Evolutionary conservation across 192 early-diverging fungal species (phyloP).

Genomic region (Coemansia sp.): DNA sequence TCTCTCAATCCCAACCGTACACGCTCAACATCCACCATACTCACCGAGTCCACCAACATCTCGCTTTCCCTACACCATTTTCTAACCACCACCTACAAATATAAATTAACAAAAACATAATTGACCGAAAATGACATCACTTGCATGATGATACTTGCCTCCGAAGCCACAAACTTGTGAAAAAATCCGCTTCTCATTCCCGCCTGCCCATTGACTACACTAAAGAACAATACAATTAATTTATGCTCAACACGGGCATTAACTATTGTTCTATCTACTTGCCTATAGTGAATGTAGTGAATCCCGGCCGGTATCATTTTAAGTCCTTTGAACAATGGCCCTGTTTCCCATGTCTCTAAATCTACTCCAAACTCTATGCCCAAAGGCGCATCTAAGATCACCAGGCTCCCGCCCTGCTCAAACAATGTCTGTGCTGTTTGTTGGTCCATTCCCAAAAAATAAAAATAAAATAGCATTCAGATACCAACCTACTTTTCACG

Average conservation of each 20-base stretch:
- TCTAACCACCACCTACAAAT: slow-evolving; percentile 68
- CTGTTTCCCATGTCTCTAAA: slow-evolving; percentile 83
- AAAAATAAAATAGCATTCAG: neutral
- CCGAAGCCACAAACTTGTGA: slow-evolving; percentile 60
- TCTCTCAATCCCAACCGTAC: slow-evolving; percentile 69
- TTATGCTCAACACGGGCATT: neutral
- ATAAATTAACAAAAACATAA: slow-evolving; percentile 8
- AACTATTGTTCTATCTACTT: neutral
- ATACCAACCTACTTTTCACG: neutral
- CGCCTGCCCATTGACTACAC: slow-evolving; percentile 32
- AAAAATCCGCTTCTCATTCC: slow-evolving; percentile 77
- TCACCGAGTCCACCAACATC: slow-evolving; percentile 60
- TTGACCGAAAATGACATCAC: neutral
- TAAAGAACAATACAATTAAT: slow-evolving; percentile 7
- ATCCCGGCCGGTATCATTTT: slow-evolving; percentile 92
- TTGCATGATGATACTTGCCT: slow-evolving; percentile 29
- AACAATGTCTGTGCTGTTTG: slow-evolving; percentile 75
- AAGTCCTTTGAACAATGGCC: slow-evolving; percentile 86
- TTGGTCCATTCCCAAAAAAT: slow-evolving; percentile 67
- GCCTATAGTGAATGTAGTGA: slow-evolving; percentile 92
- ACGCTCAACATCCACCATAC: slow-evolving; percentile 62
- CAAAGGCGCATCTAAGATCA: slow-evolving; percentile 77
- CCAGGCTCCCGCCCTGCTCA: slow-evolving; percentile 71
- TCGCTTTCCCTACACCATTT: slow-evolving; percentile 79
- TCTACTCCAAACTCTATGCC: slow-evolving; percentile 90